Evolutionary conservation across 1,284 basidiomycete genomes (phyloP), one percentile per base, ranked within the genome.

Genomic region (Cryptococcus sp.): DNA sequence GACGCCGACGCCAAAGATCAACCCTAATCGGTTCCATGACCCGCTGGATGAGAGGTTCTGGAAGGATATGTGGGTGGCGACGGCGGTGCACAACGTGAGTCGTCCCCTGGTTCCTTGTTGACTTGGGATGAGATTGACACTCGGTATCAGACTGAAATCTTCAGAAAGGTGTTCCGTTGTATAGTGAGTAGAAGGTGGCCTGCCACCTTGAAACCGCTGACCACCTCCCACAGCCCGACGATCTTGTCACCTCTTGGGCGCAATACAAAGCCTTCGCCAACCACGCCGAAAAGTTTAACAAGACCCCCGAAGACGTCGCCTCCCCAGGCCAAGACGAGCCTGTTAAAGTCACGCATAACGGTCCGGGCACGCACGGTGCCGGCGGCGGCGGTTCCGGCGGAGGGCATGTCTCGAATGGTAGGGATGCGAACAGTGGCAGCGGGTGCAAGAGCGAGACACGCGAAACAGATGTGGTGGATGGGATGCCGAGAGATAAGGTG

Each of bases 231-330:
- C 35, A 72, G 63, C 93, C 93, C 4, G 93, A 96, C 72, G 92
- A 97, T 72, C 79, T 87, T 15, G 84, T 96, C 52, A 88, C 87
- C 1, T 93, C 91, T 0, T 97, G 93, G 94, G 91, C 92, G 67
- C 88, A 91, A 70, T 95, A 95, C 79, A 93, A 87, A 72, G 87
- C 92, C 59, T 95, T 90, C 60, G 72, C 71, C 42, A 77, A 82
- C 36, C 82, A 89, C 68, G 86, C 89, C 57, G 90, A 91, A 63
- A 84, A 88, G 35, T 77, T 91, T 65, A 75, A 71, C 57, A 66
- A 71, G 56, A 61, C 65, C 1, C 72, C 76, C 2, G 68, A 72
- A 42, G 72, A 78, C 46, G 68, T 73, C 39, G 66, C 70, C 5
- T 63, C 67, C 1, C 50, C 64, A 3, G 61, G 58, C 7, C 55